phyloP scores from a whole-genome alignment of 2,329 filamentous ascomycete genomes.

The Tolypocladium cylindrosporum region DNA sequence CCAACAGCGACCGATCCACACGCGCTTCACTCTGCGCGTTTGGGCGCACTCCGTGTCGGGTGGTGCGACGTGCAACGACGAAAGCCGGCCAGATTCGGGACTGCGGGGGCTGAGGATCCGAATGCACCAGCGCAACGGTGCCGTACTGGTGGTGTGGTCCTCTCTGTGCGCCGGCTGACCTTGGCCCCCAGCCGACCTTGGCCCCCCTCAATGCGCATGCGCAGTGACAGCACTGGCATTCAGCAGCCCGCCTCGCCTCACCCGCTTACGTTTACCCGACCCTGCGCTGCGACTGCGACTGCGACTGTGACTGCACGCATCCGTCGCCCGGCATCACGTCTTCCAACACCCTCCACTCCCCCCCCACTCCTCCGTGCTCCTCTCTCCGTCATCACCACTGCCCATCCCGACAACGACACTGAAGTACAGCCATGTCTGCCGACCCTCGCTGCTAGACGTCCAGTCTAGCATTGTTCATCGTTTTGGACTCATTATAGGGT shows the following conservation, averaged over 20 bases:
- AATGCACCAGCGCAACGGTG: not conserved
- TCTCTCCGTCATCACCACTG: slow-evolving; percentile 4
- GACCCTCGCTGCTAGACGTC: slow-evolving; percentile 12
- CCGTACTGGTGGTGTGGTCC: not conserved
- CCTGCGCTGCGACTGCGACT: not conserved
- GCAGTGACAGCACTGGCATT: not conserved
- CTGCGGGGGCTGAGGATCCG: not conserved
- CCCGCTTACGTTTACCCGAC: not conserved
- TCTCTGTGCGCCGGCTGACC: not conserved
- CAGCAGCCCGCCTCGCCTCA: not conserved
- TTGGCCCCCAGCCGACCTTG: not conserved
- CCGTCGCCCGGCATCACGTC: slow-evolving; percentile 1
- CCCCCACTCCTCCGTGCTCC: not conserved
- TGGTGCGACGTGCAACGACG: not conserved
- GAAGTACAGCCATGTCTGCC: slow-evolving; percentile 11
- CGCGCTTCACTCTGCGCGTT: not conserved
- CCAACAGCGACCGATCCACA: not conserved
- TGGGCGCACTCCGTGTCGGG: not conserved
- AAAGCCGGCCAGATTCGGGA: not conserved
- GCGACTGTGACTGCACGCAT: not conserved
- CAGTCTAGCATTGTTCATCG: slow-evolving; percentile 12
- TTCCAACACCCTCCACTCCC: not conserved
- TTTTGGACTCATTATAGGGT: slow-evolving; percentile 9
- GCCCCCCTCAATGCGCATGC: not conserved
- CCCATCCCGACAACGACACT: not conserved